Conservation (phyloP, 495 filamentous ascomycete species). For the Astrothelium subdiscretum region DNA sequence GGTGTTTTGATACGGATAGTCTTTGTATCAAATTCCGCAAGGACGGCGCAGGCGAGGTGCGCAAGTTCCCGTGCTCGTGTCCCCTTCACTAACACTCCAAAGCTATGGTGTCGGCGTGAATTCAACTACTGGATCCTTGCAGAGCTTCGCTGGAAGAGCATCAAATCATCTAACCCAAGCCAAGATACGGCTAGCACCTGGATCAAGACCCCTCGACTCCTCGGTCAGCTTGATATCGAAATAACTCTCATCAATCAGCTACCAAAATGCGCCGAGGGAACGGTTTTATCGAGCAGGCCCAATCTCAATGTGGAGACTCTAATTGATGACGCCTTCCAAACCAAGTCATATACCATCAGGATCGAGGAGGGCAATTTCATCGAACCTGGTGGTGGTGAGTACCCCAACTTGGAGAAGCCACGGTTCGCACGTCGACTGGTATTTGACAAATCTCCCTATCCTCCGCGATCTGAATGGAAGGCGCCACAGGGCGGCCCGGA, state of each 20-base stretch:
- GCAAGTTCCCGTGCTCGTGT: constrained; percentile 1
- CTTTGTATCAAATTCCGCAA: constrained; percentile 20
- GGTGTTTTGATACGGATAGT: constrained; percentile 9
- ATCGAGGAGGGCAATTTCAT: constrained; percentile 25
- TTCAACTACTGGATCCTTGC: constrained; percentile 18
- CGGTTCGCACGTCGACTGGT: constrained; percentile 20
- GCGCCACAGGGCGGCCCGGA: constrained; percentile 18
- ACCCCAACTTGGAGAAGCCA: neutral
- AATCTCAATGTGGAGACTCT: constrained; percentile 17
- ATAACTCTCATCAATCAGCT: constrained; percentile 19
- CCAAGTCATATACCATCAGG: constrained; percentile 20
- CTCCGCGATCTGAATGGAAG: constrained; percentile 21
- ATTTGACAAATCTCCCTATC: constrained; percentile 26
- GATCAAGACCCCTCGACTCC: constrained; percentile 10
- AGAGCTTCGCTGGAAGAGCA: constrained; percentile 22
- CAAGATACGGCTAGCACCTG: constrained; percentile 5
- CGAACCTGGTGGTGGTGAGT: constrained; percentile 8
- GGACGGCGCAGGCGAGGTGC: constrained; percentile 23
- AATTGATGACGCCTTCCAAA: constrained; percentile 21
- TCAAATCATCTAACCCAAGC: constrained; percentile 10
- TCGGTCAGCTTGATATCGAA: constrained; percentile 22
- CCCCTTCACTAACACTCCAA: constrained; percentile 10
- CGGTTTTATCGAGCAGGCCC: neutral
- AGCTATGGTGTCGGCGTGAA: constrained; percentile 20
- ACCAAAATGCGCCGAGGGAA: neutral